A percentile compares a stretch with the other conserved stretches of the same genome.
These are phyloP conservation scores for Oryza meridionalis DNA, from an alignment of 176 grass and related monocot species.

Conservation along the genomic window DNA sequence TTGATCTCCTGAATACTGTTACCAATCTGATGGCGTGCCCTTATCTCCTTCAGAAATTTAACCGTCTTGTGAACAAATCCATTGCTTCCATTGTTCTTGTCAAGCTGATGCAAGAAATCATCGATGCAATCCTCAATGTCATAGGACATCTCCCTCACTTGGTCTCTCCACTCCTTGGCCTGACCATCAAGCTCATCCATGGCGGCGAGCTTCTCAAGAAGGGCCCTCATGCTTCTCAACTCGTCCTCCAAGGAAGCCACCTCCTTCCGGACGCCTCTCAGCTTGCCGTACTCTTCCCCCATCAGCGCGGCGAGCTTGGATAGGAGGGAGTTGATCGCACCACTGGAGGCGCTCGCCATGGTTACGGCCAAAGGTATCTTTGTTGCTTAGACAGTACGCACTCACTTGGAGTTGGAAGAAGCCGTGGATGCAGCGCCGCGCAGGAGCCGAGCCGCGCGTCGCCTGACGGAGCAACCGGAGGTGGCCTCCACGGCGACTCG, in stretches of 20 bases:
- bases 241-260: background rate
- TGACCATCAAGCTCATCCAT: slow-evolving; percentile 16
- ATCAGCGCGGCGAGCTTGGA: slow-evolving; percentile 9
- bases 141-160: slow-evolving; percentile 15
- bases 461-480: too few relatives aligned
- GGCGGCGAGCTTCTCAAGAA: background rate
- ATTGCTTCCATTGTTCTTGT: background rate
- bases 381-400: too few relatives aligned
- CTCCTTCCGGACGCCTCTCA: slow-evolving; percentile 4
- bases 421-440: too few relatives aligned
- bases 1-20: slow-evolving; percentile 22
- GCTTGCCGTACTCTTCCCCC: slow-evolving; percentile 21
- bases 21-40: slow-evolving; percentile 1
- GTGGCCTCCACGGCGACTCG: too few relatives aligned
- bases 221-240: slow-evolving; percentile 10
- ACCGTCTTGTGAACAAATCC: background rate
- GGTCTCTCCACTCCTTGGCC: slow-evolving; percentile 11
- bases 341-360: background rate
- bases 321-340: slow-evolving; percentile 16
- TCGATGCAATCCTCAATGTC: slow-evolving; percentile 22
- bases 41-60: background rate
- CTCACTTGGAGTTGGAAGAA: too few relatives aligned
- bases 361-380: background rate
- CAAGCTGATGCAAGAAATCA: slow-evolving; percentile 4
- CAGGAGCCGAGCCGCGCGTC: too few relatives aligned